Conservation (phyloP, 2,329 filamentous ascomycete species). For the Fusarium metavorans region DNA sequence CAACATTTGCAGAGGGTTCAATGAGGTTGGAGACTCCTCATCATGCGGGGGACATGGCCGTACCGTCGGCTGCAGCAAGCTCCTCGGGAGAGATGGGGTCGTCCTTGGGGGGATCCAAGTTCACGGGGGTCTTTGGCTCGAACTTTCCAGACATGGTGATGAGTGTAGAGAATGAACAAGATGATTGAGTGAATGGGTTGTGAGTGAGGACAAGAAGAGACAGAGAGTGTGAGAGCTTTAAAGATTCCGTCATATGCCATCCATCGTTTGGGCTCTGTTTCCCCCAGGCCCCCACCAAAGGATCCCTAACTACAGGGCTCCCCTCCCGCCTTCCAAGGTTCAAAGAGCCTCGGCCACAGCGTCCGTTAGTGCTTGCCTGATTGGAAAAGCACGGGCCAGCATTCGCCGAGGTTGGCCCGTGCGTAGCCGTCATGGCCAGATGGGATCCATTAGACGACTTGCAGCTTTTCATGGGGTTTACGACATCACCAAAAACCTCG, state of each 20-base stretch:
- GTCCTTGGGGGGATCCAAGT: conserved; percentile 86
- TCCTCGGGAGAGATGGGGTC: conserved; percentile 86
- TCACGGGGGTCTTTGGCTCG: conserved; percentile 80
- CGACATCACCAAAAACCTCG: conserved; percentile 12
- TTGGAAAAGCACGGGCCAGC: conserved; percentile 35
- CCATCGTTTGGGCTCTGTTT: neutral
- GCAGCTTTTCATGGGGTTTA: conserved; percentile 28
- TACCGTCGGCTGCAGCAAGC: conserved; percentile 86
- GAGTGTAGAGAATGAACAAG: neutral
- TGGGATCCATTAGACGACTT: conserved; percentile 5
- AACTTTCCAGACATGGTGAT: conserved; percentile 72
- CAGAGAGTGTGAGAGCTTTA: conserved; percentile 10
- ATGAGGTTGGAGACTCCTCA: neutral
- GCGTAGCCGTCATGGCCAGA: conserved; percentile 30
- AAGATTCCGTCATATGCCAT: conserved; percentile 39
- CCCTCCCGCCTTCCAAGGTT: neutral
- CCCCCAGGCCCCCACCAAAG: neutral
- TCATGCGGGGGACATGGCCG: conserved; percentile 45
- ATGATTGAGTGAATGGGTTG: neutral
- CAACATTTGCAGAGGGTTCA: neutral
- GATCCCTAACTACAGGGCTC: neutral
- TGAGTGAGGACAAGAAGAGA: conserved; percentile 1
- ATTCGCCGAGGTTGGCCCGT: conserved; percentile 38
- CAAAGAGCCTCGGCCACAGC: conserved; percentile 19
- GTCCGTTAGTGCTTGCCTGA: conserved; percentile 4